A percentile compares a stretch with the other conserved stretches of the same genome.
phyloP scores from a whole-genome alignment of 176 grass and related monocot genomes.

The Thalia dealbata region DNA sequence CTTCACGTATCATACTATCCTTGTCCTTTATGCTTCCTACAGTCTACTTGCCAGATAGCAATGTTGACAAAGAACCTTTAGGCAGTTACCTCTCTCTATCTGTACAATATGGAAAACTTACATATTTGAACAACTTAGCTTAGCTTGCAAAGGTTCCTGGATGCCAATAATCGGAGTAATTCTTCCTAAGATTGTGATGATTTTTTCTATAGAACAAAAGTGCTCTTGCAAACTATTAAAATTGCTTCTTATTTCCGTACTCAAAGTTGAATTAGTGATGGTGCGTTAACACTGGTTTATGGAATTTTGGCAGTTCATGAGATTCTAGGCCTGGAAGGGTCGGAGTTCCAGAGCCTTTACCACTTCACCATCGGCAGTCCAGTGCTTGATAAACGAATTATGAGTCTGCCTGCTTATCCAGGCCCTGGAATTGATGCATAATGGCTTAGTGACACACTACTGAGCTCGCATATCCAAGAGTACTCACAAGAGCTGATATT shows the following conservation, averaged over 20 bases:
- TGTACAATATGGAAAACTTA: neutral
- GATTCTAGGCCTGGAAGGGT: slow-evolving; percentile 60
- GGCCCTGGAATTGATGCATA: slow-evolving; percentile 65
- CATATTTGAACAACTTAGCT: neutral
- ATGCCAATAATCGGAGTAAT: too few species aligned
- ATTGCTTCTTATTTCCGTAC: neutral
- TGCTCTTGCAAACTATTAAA: neutral
- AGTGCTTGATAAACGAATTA: slow-evolving; percentile 66
- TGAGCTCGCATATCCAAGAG: neutral
- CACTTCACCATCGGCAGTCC: slow-evolving; percentile 77
- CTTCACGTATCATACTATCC: neutral
- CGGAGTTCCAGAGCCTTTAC: slow-evolving; percentile 85
- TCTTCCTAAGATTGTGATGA: too few species aligned
- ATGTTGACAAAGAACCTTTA: neutral
- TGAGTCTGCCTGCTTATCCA: slow-evolving; percentile 81
- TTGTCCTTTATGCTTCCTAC: too few species aligned
- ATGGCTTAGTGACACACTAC: neutral
- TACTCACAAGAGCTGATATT: neutral
- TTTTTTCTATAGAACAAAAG: too few species aligned
- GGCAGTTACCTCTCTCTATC: neutral
- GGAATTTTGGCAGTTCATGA: slow-evolving; percentile 70
- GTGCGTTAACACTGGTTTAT: neutral
- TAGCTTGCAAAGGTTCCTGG: too few species aligned
- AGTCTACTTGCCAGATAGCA: neutral
- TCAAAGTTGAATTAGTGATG: neutral